A percentile compares a stretch with the other conserved stretches of the same genome.
phyloP scores from a whole-genome alignment of 495 filamentous ascomycete genomes.

The Penicillium subrubescens region DNA sequence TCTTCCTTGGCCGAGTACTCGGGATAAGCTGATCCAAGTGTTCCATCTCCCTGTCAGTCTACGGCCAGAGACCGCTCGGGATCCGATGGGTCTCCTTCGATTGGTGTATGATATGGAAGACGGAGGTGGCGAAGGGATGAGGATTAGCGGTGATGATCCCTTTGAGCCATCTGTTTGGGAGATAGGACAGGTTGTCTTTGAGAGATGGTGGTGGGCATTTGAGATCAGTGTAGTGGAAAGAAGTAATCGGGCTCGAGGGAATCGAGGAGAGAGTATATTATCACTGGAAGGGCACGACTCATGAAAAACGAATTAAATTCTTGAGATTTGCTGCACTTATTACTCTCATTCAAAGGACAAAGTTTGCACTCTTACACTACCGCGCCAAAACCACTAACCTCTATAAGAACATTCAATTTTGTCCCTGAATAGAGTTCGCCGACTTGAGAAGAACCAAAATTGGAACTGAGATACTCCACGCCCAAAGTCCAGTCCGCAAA shows the following conservation, averaged over 20 bases:
- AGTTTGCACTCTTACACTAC: neutral
- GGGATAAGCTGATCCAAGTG: slow-evolving; percentile 47
- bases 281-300: neutral
- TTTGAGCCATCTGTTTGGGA: slow-evolving; percentile 26
- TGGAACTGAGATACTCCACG: slow-evolving; percentile 32
- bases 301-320: neutral
- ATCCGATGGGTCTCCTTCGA: slow-evolving; percentile 38
- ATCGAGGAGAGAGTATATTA: slow-evolving; percentile 21
- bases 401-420: neutral
- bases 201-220: slow-evolving; percentile 56
- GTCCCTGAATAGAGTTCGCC: slow-evolving; percentile 18
- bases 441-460: slow-evolving; percentile 26
- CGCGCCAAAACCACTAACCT: neutral
- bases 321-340: neutral
- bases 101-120: slow-evolving; percentile 54
- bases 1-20: slow-evolving; percentile 50
- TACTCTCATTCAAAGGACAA: neutral
- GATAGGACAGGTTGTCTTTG: slow-evolving; percentile 25
- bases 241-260: slow-evolving; percentile 42
- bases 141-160: slow-evolving; percentile 38
- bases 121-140: slow-evolving; percentile 40
- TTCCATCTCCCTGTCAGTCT: slow-evolving; percentile 39
- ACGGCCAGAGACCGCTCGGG: slow-evolving; percentile 39
- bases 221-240: slow-evolving; percentile 42
- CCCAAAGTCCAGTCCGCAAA: slow-evolving; percentile 31